Evolutionary conservation across 2,329 filamentous ascomycete species (phyloP).

Genomic region (Aspergillus sp.): DNA sequence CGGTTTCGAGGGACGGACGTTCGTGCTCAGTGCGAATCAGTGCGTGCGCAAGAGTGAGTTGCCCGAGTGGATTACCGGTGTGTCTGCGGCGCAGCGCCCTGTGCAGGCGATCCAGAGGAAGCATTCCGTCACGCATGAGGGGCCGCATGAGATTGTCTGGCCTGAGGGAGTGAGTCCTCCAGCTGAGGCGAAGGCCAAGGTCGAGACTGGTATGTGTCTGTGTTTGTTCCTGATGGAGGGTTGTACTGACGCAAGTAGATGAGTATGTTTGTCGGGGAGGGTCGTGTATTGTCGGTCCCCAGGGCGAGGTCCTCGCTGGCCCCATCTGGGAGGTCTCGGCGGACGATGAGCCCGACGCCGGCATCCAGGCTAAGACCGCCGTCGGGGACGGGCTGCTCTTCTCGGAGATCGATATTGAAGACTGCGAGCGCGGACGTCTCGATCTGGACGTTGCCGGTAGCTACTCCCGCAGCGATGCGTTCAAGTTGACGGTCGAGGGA

Average conservation of each 20-base stretch:
- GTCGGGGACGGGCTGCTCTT: slow-evolving; percentile 55
- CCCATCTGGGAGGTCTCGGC: slow-evolving; percentile 72
- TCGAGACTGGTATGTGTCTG: no score
- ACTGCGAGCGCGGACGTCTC: slow-evolving; percentile 76
- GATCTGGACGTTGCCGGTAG: slow-evolving; percentile 83
- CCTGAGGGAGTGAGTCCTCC: slow-evolving; percentile 20
- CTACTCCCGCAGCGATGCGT: slow-evolving; percentile 72
- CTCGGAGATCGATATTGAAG: slow-evolving; percentile 79
- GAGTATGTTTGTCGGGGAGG: slow-evolving; percentile 69
- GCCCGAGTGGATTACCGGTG: slow-evolving; percentile 55
- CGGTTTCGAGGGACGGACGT: slow-evolving; percentile 76
- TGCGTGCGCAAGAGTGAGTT: slow-evolving; percentile 62
- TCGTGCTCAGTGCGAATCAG: slow-evolving; percentile 84
- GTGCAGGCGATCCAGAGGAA: slow-evolving; percentile 7
- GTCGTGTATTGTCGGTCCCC: slow-evolving; percentile 75
- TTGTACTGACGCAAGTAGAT: background rate
- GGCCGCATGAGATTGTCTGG: slow-evolving; percentile 49
- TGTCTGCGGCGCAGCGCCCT: background rate
- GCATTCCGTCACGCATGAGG: slow-evolving; percentile 32
- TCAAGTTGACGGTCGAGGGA: slow-evolving; percentile 59
- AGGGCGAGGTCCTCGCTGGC: slow-evolving; percentile 74
- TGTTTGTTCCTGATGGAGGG: background rate
- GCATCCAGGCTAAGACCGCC: slow-evolving; percentile 38
- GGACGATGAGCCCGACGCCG: slow-evolving; percentile 47
- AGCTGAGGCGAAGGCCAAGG: background rate